Evolutionary conservation across 139 green algal species (phyloP), one percentile per base, ranked within the genome.

Genomic region (Chlorella sp.): DNA sequence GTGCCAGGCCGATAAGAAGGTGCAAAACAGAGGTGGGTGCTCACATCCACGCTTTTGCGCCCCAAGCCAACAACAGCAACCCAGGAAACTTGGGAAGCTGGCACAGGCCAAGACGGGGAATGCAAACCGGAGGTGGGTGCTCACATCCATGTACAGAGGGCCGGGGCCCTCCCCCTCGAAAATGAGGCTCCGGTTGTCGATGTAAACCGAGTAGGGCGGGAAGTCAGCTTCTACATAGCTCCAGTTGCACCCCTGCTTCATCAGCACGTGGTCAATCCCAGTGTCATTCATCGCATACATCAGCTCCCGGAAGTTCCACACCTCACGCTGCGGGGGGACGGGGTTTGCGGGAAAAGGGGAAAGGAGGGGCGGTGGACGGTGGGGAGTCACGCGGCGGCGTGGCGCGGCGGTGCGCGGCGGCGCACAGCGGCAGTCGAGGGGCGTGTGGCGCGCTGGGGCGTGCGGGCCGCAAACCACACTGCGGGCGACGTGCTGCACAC

Each of bases 131-230:
- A 24, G 28, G 4, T 32, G 28, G 68, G 9, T 15, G 7, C 81
- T 86, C 53, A 86, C 81, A 19, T 86, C 81, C 3, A 73, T 34
- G 48, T 86, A 75, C 48, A 86, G 37, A 48, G 42, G 81, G 9
- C 57, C 30, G 53, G 57, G 48, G 2, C 81, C 81, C 57, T 86
- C 34, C 34, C 81, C 81, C 61, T 78, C 83, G 36, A 78, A 15
- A 3, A 61, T 22, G 9, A 87, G 14, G 2, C n/a, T 32, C 3
- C 83, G 81, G 22, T 24, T 18, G 24, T 28, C 78, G 37, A 21
- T 39, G 37, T 39, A 28, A 0, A 36, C 37, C 83, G n/a, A 32
- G 61, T 18, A 24, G 39, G n/a, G 22, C 32, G 83, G 61, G 22
- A 78, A 78, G 64, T 78, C 64, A 0, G 24, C 61, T 0, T 69